phyloP scores from a whole-genome alignment of 495 filamentous ascomycete genomes.

The Trichoderma gamsii region DNA sequence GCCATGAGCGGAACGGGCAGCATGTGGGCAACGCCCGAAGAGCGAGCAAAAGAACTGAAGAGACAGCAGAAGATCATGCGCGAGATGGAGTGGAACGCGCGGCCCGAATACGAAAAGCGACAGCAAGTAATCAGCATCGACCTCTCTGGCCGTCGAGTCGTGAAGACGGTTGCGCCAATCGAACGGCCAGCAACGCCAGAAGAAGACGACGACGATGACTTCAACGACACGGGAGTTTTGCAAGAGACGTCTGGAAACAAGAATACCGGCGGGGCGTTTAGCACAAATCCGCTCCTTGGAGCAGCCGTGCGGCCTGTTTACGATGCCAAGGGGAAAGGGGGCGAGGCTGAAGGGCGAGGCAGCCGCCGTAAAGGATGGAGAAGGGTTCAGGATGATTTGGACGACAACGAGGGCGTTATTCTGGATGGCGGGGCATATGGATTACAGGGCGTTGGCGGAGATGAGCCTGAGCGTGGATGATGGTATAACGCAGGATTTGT shows the following conservation, averaged over 20 bases:
- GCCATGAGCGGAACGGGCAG: conserved; percentile 46
- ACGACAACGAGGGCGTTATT: conserved; percentile 89
- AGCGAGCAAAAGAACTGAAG: conserved; percentile 82
- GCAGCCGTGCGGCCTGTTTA: conserved; percentile 76
- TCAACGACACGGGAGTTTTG: conserved; percentile 10
- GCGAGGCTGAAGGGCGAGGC: conserved; percentile 30
- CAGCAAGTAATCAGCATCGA: conserved; percentile 83
- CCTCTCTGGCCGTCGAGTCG: conserved; percentile 67
- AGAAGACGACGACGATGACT: conserved; percentile 36
- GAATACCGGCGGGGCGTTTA: conserved; percentile 57
- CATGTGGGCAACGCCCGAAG: conserved; percentile 83
- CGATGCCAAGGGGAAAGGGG: conserved; percentile 45
- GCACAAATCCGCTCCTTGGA: conserved; percentile 76
- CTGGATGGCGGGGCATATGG: conserved; percentile 77
- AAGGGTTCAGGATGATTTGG: conserved; percentile 83
- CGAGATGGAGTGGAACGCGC: conserved; percentile 84
- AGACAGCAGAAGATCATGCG: conserved; percentile 80
- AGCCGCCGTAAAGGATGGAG: conserved; percentile 62
- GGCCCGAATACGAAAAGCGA: conserved; percentile 91
- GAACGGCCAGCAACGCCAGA: conserved; percentile 46
- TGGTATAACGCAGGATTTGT: neutral
- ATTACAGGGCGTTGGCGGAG: conserved; percentile 18
- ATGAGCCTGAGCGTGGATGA: conserved; percentile 36
- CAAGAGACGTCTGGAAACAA: conserved; percentile 27
- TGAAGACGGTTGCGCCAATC: conserved; percentile 62